Evolutionary conservation across 768 basidiomycete species (phyloP).

Genomic region (Calvatia gigantea): DNA sequence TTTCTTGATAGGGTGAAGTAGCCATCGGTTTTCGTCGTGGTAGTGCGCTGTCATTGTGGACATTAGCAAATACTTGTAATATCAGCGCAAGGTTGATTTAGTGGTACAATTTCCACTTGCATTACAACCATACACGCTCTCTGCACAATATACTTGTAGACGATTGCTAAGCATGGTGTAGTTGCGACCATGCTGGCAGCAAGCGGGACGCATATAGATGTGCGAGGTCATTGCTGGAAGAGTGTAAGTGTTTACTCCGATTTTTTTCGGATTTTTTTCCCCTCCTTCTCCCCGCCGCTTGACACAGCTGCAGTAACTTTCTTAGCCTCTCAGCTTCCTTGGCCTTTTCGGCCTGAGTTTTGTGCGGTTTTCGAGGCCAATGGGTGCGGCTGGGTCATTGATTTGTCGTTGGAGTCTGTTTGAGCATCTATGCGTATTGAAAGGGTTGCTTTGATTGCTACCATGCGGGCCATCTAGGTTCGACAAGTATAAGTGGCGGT

Average conservation of each 20-base stretch:
- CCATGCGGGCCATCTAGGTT: conserved; percentile 95
- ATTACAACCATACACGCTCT: too few relatives aligned
- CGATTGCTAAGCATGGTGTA: too few relatives aligned
- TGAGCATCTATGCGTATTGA: conserved; percentile 98
- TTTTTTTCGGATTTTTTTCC: conserved; percentile 51
- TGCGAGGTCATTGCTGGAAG: too few relatives aligned
- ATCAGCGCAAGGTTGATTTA: too few relatives aligned
- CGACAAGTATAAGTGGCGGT: too few relatives aligned
- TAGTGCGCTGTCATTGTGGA: not conserved
- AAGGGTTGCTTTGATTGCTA: conserved; percentile 95
- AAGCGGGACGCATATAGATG: too few relatives aligned
- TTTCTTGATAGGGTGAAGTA: not conserved
- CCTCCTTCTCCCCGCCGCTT: conserved; percentile 43
- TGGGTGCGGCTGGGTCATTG: conserved; percentile 77
- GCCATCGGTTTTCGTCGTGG: not conserved
- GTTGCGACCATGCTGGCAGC: too few relatives aligned
- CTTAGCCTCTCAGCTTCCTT: conserved; percentile 45
- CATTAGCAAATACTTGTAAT: too few relatives aligned
- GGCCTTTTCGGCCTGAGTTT: conserved; percentile 83
- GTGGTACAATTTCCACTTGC: too few relatives aligned
- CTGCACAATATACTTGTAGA: too few relatives aligned
- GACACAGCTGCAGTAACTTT: conserved; percentile 27
- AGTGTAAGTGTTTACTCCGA: too few relatives aligned
- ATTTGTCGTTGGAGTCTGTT: conserved; percentile 88
- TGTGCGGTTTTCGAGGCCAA: conserved; percentile 90